Base-by-base conservation (phyloP, 129 eudicot species). In the Saposhnikovia divaricata region DNA sequence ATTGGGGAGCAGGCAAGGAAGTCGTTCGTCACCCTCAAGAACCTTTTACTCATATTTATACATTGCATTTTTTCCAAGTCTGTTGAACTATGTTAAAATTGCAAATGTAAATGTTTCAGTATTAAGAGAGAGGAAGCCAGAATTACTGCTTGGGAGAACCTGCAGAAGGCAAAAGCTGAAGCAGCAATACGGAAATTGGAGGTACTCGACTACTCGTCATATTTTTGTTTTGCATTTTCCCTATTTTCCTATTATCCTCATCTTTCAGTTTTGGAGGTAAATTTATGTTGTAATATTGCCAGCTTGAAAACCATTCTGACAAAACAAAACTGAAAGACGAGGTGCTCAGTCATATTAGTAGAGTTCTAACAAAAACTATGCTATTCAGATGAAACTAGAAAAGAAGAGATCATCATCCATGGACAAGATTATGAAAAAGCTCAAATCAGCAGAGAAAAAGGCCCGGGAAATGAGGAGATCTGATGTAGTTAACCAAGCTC, bases 131-230 rank as follows among this genome's bases (percentile, higher is more conserved):
- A 91, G 76, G 98, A 93, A 86, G 97, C 97, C 50, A 93, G 87
- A 82, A 93, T 93, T 76, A 87, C 93, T 72, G 96, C 97, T 53
- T 93, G 98, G 98, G 98, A 93, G 83, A 91, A 91, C 77, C 86
- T 93, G 81, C 98, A 93, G 85, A 93, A 89, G 84, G 98, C 98
- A 74, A 93, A 93, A 87, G 98, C 98, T 75, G 98, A 93, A 84
- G 97, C 93, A 72, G 87, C 92, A 39, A 88, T 93, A 78, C 83
- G 96, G 74, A 89, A 88, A 86, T 87, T 93, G 31, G 97, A 91
- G 97, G 97, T 93, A 80, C 47, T n/a, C n/a, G n/a, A n/a, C n/a
- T n/a, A n/a, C n/a, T 43, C 77, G 38, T 74, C 74, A 37, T 77
- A 38, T 47, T 76, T n/a, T 10, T 10, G 12, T 46, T 10, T 46